These are phyloP conservation scores for Mycena sp. DNA, from an alignment of 1,284 basidiomycete species.

Conservation along the genomic window DNA sequence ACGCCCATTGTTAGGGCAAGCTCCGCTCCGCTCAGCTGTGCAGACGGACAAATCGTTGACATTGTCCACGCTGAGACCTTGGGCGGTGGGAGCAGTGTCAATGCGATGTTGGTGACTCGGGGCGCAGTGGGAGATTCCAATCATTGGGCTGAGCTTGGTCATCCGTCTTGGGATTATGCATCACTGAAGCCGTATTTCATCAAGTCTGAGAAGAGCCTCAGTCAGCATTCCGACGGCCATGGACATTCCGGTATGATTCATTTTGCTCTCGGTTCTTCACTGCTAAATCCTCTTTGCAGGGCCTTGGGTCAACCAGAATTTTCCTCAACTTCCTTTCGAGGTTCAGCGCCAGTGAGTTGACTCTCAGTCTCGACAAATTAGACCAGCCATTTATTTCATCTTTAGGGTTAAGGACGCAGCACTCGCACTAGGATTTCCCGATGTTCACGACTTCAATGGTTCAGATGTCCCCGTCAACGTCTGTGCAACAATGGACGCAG, in stretches of 20 bases:
- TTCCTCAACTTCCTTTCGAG: not conserved
- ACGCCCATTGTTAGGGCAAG: conserved; percentile 30
- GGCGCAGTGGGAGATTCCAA: conserved; percentile 42
- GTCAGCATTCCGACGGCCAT: not conserved
- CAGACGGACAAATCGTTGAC: conserved; percentile 4
- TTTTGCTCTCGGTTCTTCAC: not conserved
- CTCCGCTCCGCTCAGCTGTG: conserved; percentile 16
- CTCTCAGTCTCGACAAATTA: not conserved
- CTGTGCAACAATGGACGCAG: conserved; percentile 8
- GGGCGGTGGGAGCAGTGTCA: conserved; percentile 51
- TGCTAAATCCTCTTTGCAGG: not conserved
- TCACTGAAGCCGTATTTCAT: conserved; percentile 42
- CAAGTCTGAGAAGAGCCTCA: conserved; percentile 37
- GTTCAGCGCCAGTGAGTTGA: not conserved
- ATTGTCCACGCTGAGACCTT: conserved; percentile 47
- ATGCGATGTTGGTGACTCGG: conserved; percentile 44
- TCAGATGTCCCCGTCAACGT: not conserved
- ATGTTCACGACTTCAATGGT: not conserved
- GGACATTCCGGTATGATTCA: conserved; percentile 7
- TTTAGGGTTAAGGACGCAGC: not conserved
- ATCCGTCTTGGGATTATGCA: conserved; percentile 41
- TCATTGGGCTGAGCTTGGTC: conserved; percentile 38
- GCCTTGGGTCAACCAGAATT: conserved; percentile 12
- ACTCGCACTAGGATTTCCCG: not conserved
- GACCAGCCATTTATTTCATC: not conserved